Evolutionary conservation across 805 yeast genomes (phyloP).

Genomic region (Metschnikowia dekortorum): DNA sequence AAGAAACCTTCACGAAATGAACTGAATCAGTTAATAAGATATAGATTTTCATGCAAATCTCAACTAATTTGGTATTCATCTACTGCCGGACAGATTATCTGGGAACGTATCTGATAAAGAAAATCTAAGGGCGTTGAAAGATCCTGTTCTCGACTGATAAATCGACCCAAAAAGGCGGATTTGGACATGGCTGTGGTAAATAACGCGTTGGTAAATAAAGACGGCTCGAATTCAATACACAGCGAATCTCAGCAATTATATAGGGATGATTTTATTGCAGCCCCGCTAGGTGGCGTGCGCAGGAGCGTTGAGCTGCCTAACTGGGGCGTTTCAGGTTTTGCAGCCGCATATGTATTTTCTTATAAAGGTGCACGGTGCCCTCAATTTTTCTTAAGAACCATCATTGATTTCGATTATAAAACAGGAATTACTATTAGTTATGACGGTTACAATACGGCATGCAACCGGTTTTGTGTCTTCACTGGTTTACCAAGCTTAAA

Average conservation of each 20-base stretch:
- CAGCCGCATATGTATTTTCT: neutral
- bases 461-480: neutral
- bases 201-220: too few species aligned
- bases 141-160: too few species aligned
- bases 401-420: neutral
- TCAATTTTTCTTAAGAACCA: neutral
- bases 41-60: too few species aligned
- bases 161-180: too few species aligned
- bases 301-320: neutral
- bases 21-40: too few species aligned
- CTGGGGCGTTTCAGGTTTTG: neutral
- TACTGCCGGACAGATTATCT: too few species aligned
- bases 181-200: neutral
- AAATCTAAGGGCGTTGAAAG: too few species aligned
- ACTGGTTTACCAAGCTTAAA: conserved; percentile 43
- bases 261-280: neutral
- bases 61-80: too few species aligned
- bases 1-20: too few species aligned
- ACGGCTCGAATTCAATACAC: too few species aligned
- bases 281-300: neutral
- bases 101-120: too few species aligned
- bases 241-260: neutral
- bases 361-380: neutral
- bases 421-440: too few species aligned
- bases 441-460: conserved; percentile 4